Evolutionary conservation across 1,139 yeast species (phyloP), one percentile per base, ranked within the genome.

Genomic region (Wickerhamomyces sp.): DNA sequence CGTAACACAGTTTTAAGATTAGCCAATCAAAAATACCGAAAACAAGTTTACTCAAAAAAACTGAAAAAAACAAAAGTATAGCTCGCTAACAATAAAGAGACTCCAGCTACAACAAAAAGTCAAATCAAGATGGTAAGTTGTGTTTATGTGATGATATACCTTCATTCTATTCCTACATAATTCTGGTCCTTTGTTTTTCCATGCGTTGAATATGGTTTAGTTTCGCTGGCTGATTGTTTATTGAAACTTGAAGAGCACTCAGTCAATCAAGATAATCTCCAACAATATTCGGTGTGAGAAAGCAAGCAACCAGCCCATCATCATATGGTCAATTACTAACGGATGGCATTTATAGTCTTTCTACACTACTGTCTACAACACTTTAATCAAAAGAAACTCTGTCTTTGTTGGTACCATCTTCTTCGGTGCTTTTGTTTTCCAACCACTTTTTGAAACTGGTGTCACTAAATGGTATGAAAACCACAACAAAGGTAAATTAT

Each of bases 401-500:
- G 75, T 86, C 57, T 89, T 78, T 70, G 96, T 93, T 55, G 91
- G 90, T 55, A 75, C 95, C 55, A 76, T 93, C 53, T 85, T 93
- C 59, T 85, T 81, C 44, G 81, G 88, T 60, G 93, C 99, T 43
- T 93, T 93, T 66, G 82, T 84, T 55, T 91, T 91, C 79, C 96
- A 93, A 75, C 84, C 79, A 52, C 80, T 79, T 62, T 91, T 90
- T 66, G 96, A 90, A 70, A 69, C 73, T 54, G 84, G 81, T 54
- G 78, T 91, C 56, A 91, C 90, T 66, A 67, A 66, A 46, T 85
- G 89, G 86, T 93, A 85, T 76, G 95, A 88, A 67, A 72, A 72
- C 69, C 88, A 85, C 75, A 93, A 93, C 82, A 77, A 76, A 66
- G 99, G 98, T 62, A 93, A 93, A 76, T 89, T 90, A 75, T 93